These are phyloP conservation scores for Candida palmyrensis DNA, from an alignment of 805 yeast species.

Conservation along the genomic window DNA sequence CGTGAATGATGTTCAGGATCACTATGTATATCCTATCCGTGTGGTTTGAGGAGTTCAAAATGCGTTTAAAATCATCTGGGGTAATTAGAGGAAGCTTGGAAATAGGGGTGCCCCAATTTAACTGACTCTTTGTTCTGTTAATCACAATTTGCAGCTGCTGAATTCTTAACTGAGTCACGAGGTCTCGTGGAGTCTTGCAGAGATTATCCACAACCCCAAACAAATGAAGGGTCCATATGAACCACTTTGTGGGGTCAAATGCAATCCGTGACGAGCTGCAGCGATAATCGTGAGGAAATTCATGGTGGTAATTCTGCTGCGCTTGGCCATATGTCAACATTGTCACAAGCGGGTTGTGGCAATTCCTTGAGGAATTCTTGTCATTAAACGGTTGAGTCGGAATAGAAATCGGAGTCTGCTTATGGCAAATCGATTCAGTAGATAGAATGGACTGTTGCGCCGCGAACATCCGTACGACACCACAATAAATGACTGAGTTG, in stretches of 20 bases:
- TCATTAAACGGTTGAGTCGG: constrained; percentile 42
- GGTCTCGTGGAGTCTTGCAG: constrained; percentile 61
- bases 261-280: constrained; percentile 67
- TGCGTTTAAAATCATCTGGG: constrained; percentile 39
- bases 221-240: constrained; percentile 46
- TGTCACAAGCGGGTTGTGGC: constrained; percentile 52
- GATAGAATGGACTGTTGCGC: constrained; percentile 79
- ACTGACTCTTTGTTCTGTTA: constrained; percentile 67
- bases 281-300: constrained; percentile 87
- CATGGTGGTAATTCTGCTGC: constrained; percentile 91
- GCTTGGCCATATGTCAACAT: constrained; percentile 85
- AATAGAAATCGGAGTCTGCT: constrained; percentile 63
- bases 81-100: constrained; percentile 71
- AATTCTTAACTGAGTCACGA: constrained; percentile 50
- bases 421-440: constrained; percentile 80
- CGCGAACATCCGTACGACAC: constrained; percentile 61
- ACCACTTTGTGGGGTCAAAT: constrained; percentile 85
- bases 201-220: constrained; percentile 58
- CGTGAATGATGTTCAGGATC: constrained; percentile 89
- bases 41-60: constrained; percentile 32
- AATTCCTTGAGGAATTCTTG: constrained; percentile 67
- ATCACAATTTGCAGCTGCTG: constrained; percentile 76
- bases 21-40: constrained; percentile 62
- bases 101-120: constrained; percentile 94
- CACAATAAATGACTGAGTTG: constrained; percentile 57